Conservation (phyloP, 495 filamentous ascomycete genomes). For the Mycothermus thermophilus region DNA sequence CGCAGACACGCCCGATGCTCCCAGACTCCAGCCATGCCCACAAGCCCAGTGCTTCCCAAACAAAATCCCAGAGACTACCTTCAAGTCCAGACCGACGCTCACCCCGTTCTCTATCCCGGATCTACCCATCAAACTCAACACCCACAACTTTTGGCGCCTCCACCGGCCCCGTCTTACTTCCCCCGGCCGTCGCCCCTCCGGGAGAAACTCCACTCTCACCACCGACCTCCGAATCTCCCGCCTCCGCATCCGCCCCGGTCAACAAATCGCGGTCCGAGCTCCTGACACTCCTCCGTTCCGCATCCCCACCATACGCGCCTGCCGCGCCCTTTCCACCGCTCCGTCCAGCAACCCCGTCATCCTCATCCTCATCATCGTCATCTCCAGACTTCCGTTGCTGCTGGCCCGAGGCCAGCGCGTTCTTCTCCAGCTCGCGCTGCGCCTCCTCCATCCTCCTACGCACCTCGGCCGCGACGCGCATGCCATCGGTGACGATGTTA, state of each 20-base stretch:
- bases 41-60: too few species aligned
- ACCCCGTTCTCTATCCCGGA: too few species aligned
- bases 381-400: conserved; percentile 23
- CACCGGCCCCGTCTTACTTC: conserved; percentile 2
- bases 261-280: conserved; percentile 67
- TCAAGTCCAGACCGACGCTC: too few species aligned
- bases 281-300: conserved; percentile 48
- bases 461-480: conserved; percentile 87
- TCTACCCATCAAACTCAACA: conserved; percentile 24
- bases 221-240: conserved; percentile 17
- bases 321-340: not conserved
- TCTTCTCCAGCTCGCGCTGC: conserved; percentile 70
- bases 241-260: conserved; percentile 65
- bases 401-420: conserved; percentile 42
- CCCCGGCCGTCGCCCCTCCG: conserved; percentile 9
- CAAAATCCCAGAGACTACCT: too few species aligned
- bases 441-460: conserved; percentile 85
- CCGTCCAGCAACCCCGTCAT: conserved; percentile 28
- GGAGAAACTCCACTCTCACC: conserved; percentile 7
- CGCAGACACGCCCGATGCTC: too few species aligned
- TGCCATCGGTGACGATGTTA: conserved; percentile 93
- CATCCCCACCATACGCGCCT: conserved; percentile 20
- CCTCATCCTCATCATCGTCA: conserved; percentile 66
- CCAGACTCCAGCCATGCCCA: too few species aligned
- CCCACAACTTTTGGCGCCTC: conserved; percentile 22